Conservation (phyloP, 257 asterid genomes). For the Ajuga chamaepitys region DNA sequence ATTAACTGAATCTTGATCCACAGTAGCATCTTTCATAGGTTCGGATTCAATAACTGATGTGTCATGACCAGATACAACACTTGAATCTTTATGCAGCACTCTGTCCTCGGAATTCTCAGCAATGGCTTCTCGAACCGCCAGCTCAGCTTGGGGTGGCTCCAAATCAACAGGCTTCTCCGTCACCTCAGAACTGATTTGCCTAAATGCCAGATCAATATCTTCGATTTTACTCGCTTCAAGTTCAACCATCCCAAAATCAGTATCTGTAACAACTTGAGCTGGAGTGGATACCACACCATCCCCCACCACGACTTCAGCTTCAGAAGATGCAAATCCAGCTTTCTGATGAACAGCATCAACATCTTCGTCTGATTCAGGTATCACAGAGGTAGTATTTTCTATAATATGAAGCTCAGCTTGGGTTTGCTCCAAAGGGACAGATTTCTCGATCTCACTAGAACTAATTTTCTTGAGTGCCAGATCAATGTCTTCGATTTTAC, state of each 20-base stretch:
- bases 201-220: slow-evolving; percentile 18
- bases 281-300: neutral
- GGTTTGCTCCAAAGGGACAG: neutral
- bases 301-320: slow-evolving; percentile 2
- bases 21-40: slow-evolving; percentile 22
- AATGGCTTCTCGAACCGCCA: slow-evolving; percentile 11
- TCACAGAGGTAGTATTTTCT: neutral
- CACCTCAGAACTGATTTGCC: slow-evolving; percentile 17
- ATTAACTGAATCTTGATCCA: slow-evolving; percentile 25
- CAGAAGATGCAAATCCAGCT: slow-evolving; percentile 16
- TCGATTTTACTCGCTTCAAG: slow-evolving; percentile 22
- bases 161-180: slow-evolving; percentile 15
- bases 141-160: slow-evolving; percentile 21
- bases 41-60: slow-evolving; percentile 25
- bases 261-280: slow-evolving; percentile 7
- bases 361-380: slow-evolving; percentile 29
- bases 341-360: slow-evolving; percentile 20
- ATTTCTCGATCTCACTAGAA: slow-evolving; percentile 2
- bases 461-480: neutral
- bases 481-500: neutral
- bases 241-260: slow-evolving; percentile 12
- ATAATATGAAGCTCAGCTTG: slow-evolving; percentile 7
- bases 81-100: slow-evolving; percentile 5
- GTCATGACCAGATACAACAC: slow-evolving; percentile 12
- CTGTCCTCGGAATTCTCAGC: slow-evolving; percentile 10